Evolutionary conservation across 805 yeast species (phyloP), one percentile per base, ranked within the genome.

Genomic region (Yarrowia sp.): DNA sequence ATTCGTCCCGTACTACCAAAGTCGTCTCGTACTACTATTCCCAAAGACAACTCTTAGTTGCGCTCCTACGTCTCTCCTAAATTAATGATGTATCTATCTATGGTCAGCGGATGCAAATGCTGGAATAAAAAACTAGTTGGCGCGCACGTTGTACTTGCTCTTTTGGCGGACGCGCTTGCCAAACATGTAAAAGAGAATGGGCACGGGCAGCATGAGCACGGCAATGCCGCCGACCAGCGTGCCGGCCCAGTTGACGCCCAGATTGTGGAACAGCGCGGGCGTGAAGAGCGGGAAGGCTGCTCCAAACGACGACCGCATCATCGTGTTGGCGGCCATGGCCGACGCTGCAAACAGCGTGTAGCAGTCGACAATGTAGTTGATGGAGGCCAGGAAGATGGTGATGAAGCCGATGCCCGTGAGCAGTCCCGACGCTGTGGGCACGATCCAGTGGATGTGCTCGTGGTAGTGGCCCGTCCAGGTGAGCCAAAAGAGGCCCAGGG

Each of bases 381-480:
- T 72, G 25, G 87, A 80, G 10, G 90, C 83, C 66, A 86, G 76
- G 77, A 88, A 88, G 62, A 88, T 83, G 42, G 84, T 78, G 65
- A 86, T 76, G 63, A 87, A 74, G 36, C 93, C 96, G 65, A 80
- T 82, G 12, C 91, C 92, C 36, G 83, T 80, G 68, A 85, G 79
- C 3, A 81, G 64, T 65, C 89, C 87, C 27, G 88, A 83, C 27
- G 83, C 74, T 1, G 87, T 81, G 39, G 96, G 94, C n/a, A 82
- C 88, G 68, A 84, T 85, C 93, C 93, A 91, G 70, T 86, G 96
- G 36, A 89, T 82, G 42, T 74, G 73, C 33, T 85, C 73, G 53
- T 82, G 85, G 73, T 85, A 91, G 65, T 83, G 81, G 70, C 96
- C 97, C 9, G 93, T 77, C 97, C 97, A 91, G 63, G 88, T 83